Conservation (phyloP, 257 asterid genomes). For the Sherardia arvensis region DNA sequence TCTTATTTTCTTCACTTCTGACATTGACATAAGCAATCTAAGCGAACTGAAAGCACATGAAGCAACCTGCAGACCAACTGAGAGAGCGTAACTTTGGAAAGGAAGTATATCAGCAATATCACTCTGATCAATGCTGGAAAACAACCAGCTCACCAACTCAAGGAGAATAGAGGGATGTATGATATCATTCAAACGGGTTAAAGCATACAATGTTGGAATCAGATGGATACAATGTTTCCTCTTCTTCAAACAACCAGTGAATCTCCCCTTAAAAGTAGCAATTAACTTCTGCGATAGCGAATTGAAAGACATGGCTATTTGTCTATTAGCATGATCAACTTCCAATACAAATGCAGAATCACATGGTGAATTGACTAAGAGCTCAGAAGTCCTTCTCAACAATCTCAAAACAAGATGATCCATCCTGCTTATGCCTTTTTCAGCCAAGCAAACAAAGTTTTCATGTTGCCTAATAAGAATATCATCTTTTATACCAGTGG, state of each 20-base stretch:
- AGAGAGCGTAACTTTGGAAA: constrained; percentile 32
- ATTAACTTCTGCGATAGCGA: constrained; percentile 44
- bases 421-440: constrained; percentile 35
- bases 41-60: constrained; percentile 50
- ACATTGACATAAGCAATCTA: constrained; percentile 28
- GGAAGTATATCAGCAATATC: constrained; percentile 23
- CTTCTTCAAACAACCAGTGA: constrained; percentile 42
- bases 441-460: constrained; percentile 35
- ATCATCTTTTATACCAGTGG: constrained; percentile 32
- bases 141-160: constrained; percentile 47
- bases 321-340: constrained; percentile 26
- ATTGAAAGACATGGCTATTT: constrained; percentile 36
- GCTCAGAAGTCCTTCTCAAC: constrained; percentile 44
- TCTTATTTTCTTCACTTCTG: constrained; percentile 18
- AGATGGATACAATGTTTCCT: constrained; percentile 39
- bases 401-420: constrained; percentile 57
- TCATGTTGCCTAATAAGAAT: constrained; percentile 36
- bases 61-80: constrained; percentile 53
- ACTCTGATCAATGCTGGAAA: constrained; percentile 42
- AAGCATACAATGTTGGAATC: constrained; percentile 25
- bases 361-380: constrained; percentile 26
- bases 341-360: constrained; percentile 23
- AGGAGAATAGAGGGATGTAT: constrained; percentile 30
- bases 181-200: constrained; percentile 16
- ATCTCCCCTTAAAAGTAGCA: constrained; percentile 42